Percentiles rank a stretch among this genome's conserved stretches.
These are phyloP conservation scores for Phoma sp. DNA, from an alignment of 2,329 filamentous ascomycete species.

Conservation along the genomic window DNA sequence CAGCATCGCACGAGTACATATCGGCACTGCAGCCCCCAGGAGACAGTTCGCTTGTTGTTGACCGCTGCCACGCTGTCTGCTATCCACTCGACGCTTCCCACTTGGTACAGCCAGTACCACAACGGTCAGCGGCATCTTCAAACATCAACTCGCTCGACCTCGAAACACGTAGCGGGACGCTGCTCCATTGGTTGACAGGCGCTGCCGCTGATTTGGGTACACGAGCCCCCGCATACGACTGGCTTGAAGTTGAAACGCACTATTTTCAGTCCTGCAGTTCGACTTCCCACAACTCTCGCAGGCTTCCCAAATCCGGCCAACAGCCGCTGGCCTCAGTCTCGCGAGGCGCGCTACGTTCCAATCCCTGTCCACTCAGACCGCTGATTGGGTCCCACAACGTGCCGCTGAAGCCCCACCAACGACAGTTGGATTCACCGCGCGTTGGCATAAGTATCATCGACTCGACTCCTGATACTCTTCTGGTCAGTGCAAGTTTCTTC, in stretches of 20 bases:
- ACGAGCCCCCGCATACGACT: slow-evolving; percentile 19
- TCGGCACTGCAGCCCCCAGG: slow-evolving; percentile 25
- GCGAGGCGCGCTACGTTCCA: slow-evolving; percentile 42
- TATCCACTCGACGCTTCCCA: slow-evolving; percentile 15
- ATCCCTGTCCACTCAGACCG: slow-evolving; percentile 21
- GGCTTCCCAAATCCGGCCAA: slow-evolving; percentile 38
- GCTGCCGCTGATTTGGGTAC: slow-evolving; percentile 24
- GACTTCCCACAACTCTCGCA: slow-evolving; percentile 38
- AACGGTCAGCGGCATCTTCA: slow-evolving; percentile 37
- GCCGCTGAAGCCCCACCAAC: slow-evolving; percentile 34
- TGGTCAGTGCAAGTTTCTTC: slow-evolving; percentile 43
- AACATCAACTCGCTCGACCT: slow-evolving; percentile 36
- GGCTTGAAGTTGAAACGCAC: slow-evolving; percentile 45
- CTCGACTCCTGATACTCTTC: slow-evolving; percentile 28
- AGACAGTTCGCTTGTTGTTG: slow-evolving; percentile 22
- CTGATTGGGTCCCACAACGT: slow-evolving; percentile 42
- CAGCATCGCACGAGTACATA: slow-evolving; percentile 29
- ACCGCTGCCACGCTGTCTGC: slow-evolving; percentile 19
- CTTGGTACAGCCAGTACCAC: slow-evolving; percentile 16
- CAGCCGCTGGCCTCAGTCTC: slow-evolving; percentile 38
- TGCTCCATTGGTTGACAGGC: slow-evolving; percentile 44
- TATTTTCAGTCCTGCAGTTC: slow-evolving; percentile 38
- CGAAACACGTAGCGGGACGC: slow-evolving; percentile 41
- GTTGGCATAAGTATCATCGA: slow-evolving; percentile 44
- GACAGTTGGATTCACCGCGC: slow-evolving; percentile 31